phyloP scores from a whole-genome alignment of 768 basidiomycete genomes.

The Lactifluus pinguis region DNA sequence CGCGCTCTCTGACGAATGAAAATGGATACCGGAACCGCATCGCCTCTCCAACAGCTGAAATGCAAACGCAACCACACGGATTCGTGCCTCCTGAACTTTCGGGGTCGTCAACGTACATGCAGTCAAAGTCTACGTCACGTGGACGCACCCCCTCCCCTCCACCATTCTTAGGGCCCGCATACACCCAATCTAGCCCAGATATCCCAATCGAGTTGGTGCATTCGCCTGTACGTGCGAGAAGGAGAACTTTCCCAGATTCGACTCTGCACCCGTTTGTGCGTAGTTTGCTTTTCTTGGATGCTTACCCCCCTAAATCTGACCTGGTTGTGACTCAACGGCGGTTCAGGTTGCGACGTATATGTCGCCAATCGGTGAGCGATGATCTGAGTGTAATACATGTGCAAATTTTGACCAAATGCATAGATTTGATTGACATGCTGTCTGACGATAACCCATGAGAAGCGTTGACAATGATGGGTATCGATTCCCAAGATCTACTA shows the following conservation, averaged over 20 bases:
- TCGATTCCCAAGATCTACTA: not conserved
- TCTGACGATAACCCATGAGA: not conserved
- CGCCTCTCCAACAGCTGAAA: conserved; percentile 16
- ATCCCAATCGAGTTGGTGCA: not conserved
- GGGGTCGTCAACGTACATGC: not conserved
- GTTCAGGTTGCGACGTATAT: conserved; percentile 30
- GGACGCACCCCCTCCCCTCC: not conserved
- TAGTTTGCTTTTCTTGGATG: not conserved
- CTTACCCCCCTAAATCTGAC: not conserved
- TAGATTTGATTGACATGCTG: conserved; percentile 10
- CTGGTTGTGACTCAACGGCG: not conserved
- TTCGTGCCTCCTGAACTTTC: conserved; percentile 1
- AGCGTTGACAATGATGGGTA: not conserved
- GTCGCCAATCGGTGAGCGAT: conserved; percentile 30
- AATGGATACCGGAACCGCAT: conserved; percentile 47
- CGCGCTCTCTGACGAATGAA: conserved; percentile 59
- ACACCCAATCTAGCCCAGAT: not conserved
- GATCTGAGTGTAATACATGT: not conserved
- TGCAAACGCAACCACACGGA: conserved; percentile 10
- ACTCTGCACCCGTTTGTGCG: conserved; percentile 28
- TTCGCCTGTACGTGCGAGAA: not conserved
- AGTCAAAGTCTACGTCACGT: not conserved
- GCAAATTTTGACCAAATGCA: not conserved
- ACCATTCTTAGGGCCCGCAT: not conserved
- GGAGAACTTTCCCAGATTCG: not conserved